These are phyloP conservation scores for Athelia sp. DNA, from an alignment of 1,284 basidiomycete genomes.

Conservation along the genomic window DNA sequence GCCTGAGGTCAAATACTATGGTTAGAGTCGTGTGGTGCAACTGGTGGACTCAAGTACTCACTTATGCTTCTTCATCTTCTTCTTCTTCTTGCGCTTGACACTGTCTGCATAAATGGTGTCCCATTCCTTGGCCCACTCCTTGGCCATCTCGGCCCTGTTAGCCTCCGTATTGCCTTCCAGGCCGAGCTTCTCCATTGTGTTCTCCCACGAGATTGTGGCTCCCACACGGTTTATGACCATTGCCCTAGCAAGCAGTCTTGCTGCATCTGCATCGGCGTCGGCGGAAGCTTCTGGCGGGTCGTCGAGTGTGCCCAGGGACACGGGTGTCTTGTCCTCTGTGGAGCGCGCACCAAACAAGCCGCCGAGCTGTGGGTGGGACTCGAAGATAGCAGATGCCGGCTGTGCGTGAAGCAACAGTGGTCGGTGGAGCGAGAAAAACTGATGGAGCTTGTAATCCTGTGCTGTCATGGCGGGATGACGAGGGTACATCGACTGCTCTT, in stretches of 20 bases:
- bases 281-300: conserved; percentile 48
- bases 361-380: conserved; percentile 31
- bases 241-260: conserved; percentile 65
- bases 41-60: conserved; percentile 41
- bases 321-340: conserved; percentile 10
- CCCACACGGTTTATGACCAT: conserved; percentile 61
- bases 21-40: conserved; percentile 2
- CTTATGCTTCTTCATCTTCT: conserved; percentile 93
- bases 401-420: conserved; percentile 64
- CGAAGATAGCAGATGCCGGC: conserved; percentile 51
- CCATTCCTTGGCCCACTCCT: conserved; percentile 52
- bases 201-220: conserved; percentile 59
- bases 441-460: conserved; percentile 69
- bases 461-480: conserved; percentile 52
- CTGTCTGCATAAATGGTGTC: conserved; percentile 69
- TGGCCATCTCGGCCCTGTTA: conserved; percentile 40
- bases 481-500: conserved; percentile 15
- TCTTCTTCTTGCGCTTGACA: conserved; percentile 74
- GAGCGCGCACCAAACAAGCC: conserved; percentile 22
- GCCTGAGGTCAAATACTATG: conserved; percentile 28
- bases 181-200: conserved; percentile 55
- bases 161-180: conserved; percentile 42
- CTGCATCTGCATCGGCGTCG: conserved; percentile 72
- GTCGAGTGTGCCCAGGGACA: conserved; percentile 32
- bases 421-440: conserved; percentile 74